A percentile compares a stretch with the other conserved stretches of the same genome.
Evolutionary conservation across 2,329 filamentous ascomycete genomes (phyloP).

Genomic region (Hypoxylon sp.): DNA sequence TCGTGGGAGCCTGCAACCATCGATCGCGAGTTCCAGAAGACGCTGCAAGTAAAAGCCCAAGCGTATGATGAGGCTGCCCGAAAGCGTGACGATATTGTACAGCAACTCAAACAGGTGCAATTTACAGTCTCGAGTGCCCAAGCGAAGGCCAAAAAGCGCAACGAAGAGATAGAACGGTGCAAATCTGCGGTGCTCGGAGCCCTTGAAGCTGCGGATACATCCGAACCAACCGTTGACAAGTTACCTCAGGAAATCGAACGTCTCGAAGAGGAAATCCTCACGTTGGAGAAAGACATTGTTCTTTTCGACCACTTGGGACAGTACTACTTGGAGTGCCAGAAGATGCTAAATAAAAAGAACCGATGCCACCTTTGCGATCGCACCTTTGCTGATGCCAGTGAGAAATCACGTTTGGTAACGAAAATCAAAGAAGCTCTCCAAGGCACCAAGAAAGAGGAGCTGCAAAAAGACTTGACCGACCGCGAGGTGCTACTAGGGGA

Average conservation of each 20-base stretch:
- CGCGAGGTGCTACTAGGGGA: slow-evolving; percentile 66
- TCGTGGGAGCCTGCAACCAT: slow-evolving; percentile 79
- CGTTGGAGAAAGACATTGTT: slow-evolving; percentile 76
- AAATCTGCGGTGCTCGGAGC: slow-evolving; percentile 69
- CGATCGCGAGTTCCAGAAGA: slow-evolving; percentile 77
- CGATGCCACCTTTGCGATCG: slow-evolving; percentile 84
- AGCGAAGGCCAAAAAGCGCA: slow-evolving; percentile 75
- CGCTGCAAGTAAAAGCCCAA: slow-evolving; percentile 70
- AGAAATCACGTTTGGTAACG: slow-evolving; percentile 74
- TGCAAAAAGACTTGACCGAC: slow-evolving; percentile 72
- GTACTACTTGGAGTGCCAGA: slow-evolving; percentile 79
- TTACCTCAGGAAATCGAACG: slow-evolving; percentile 66
- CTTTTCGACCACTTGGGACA: slow-evolving; percentile 78
- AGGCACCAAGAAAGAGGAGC: slow-evolving; percentile 72
- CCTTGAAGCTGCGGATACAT: slow-evolving; percentile 61
- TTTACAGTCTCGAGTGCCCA: slow-evolving; percentile 77
- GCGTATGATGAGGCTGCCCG: slow-evolving; percentile 75
- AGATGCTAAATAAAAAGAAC: slow-evolving; percentile 76
- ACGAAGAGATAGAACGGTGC: slow-evolving; percentile 72
- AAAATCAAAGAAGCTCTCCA: slow-evolving; percentile 76
- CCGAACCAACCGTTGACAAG: slow-evolving; percentile 66
- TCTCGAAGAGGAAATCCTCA: slow-evolving; percentile 69
- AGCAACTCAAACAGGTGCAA: slow-evolving; percentile 83
- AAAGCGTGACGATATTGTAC: slow-evolving; percentile 77
- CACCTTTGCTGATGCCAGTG: slow-evolving; percentile 73